Evolutionary conservation across 2,329 filamentous ascomycete genomes (phyloP).

Genomic region (Penicillium rolfsii): DNA sequence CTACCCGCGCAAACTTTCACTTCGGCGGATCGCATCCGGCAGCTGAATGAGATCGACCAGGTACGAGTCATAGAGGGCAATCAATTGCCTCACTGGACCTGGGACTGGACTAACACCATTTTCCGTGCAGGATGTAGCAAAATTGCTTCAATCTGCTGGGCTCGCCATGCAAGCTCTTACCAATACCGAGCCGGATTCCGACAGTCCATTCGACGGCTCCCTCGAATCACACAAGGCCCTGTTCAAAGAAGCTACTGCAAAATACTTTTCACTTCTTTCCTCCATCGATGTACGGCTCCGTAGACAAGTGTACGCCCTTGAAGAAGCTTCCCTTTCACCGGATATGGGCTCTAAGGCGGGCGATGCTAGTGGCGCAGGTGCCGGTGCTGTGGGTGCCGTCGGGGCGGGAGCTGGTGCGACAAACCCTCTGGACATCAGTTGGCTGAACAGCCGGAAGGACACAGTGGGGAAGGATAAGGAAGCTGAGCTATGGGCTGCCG

Average conservation of each 20-base stretch:
- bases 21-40: constrained; percentile 75
- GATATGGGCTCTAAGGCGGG: constrained; percentile 42
- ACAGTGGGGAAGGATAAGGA: constrained; percentile 83
- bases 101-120: not conserved
- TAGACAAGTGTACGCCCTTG: constrained; percentile 75
- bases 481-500: constrained; percentile 72
- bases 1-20: constrained; percentile 57
- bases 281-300: constrained; percentile 74
- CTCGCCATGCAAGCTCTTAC: constrained; percentile 67
- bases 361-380: constrained; percentile 37
- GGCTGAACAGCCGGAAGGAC: constrained; percentile 83
- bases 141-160: constrained; percentile 62
- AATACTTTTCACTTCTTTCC: constrained; percentile 74
- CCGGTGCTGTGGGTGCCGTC: constrained; percentile 29
- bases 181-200: constrained; percentile 48
- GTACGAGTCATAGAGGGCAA: constrained; percentile 41
- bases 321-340: constrained; percentile 76
- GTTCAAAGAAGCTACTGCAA: constrained; percentile 58
- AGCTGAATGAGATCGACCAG: constrained; percentile 78
- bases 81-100: not conserved
- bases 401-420: constrained; percentile 39
- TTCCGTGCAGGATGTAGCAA: constrained; percentile 51
- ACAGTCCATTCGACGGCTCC: constrained; percentile 43
- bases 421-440: constrained; percentile 78
- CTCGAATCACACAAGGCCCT: constrained; percentile 62